Evolutionary conservation across 2,329 filamentous ascomycete genomes (phyloP).

Genomic region (Blumeriella jaapii): DNA sequence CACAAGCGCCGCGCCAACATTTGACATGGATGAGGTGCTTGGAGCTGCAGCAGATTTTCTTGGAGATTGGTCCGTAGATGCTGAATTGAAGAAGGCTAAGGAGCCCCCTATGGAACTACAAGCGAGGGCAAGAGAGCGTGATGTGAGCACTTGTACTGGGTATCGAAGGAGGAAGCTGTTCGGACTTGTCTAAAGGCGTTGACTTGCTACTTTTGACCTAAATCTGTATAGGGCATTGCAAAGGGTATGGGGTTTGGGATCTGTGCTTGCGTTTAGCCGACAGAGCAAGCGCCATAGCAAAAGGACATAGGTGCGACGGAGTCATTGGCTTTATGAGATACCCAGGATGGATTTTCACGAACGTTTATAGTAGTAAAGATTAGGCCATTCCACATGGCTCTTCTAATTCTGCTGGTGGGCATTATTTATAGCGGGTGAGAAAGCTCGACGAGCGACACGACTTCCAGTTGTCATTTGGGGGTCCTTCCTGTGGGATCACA

Average conservation of each 20-base stretch:
- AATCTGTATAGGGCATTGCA: too few relatives aligned
- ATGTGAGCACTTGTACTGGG: too few relatives aligned
- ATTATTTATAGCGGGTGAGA: too few relatives aligned
- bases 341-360: conserved; percentile 4
- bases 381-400: too few relatives aligned
- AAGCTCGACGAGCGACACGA: too few relatives aligned
- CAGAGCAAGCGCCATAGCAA: too few relatives aligned
- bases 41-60: conserved; percentile 20
- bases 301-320: background rate
- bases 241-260: background rate
- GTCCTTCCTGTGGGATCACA: too few relatives aligned
- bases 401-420: too few relatives aligned
- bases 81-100: conserved; percentile 28
- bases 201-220: too few relatives aligned
- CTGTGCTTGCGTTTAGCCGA: background rate
- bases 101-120: conserved; percentile 3
- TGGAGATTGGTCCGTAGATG: conserved; percentile 31
- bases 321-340: conserved; percentile 11
- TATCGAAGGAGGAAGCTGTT: conserved; percentile 15
- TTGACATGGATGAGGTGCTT: conserved; percentile 23
- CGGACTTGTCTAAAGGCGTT: conserved; percentile 11
- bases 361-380: too few relatives aligned
- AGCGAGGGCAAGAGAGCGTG: conserved; percentile 8
- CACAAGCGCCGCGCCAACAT: conserved; percentile 1
- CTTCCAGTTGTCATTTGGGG: too few relatives aligned